A percentile compares a stretch with the other conserved stretches of the same genome.
Evolutionary conservation across 768 basidiomycete genomes (phyloP).

Genomic region (Tulasnella sp.): DNA sequence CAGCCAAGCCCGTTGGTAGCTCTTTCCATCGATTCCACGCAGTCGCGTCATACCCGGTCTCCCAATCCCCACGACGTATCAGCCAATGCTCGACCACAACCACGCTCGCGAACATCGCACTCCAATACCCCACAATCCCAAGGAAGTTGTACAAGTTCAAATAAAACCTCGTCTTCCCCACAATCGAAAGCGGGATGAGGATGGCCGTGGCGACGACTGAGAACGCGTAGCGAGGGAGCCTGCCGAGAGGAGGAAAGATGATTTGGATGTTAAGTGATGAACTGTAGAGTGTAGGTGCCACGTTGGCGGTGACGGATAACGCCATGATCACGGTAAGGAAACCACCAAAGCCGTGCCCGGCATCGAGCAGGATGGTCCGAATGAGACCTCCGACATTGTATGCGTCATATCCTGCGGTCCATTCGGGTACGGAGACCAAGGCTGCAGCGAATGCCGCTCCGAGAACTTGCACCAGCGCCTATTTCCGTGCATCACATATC

Average conservation of each 20-base stretch:
- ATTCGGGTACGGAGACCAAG: slow-evolving; percentile 38
- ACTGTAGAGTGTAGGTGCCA: slow-evolving; percentile 75
- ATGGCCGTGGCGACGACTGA: slow-evolving; percentile 8
- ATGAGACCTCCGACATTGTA: slow-evolving; percentile 55
- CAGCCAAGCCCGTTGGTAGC: slow-evolving; percentile 56
- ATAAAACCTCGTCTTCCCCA: slow-evolving; percentile 60
- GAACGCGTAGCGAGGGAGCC: slow-evolving; percentile 28
- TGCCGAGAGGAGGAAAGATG: slow-evolving; percentile 43
- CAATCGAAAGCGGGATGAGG: slow-evolving; percentile 53
- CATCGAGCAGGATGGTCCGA: slow-evolving; percentile 36
- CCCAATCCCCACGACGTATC: slow-evolving; percentile 44
- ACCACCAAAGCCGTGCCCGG: slow-evolving; percentile 50
- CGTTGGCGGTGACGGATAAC: slow-evolving; percentile 69
- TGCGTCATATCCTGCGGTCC: slow-evolving; percentile 34
- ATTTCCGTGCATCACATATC: background rate
- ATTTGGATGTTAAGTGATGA: slow-evolving; percentile 65
- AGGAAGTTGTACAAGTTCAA: slow-evolving; percentile 52
- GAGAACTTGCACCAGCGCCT: slow-evolving; percentile 41
- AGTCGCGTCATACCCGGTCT: slow-evolving; percentile 35
- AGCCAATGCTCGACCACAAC: slow-evolving; percentile 56
- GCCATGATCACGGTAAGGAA: slow-evolving; percentile 62
- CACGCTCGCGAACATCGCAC: slow-evolving; percentile 45
- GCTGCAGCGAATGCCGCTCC: slow-evolving; percentile 60
- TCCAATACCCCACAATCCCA: slow-evolving; percentile 59
- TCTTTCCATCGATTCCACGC: slow-evolving; percentile 44